These are phyloP conservation scores for Raddia guianensis DNA, from an alignment of 176 grass and related monocot species.

Conservation along the genomic window DNA sequence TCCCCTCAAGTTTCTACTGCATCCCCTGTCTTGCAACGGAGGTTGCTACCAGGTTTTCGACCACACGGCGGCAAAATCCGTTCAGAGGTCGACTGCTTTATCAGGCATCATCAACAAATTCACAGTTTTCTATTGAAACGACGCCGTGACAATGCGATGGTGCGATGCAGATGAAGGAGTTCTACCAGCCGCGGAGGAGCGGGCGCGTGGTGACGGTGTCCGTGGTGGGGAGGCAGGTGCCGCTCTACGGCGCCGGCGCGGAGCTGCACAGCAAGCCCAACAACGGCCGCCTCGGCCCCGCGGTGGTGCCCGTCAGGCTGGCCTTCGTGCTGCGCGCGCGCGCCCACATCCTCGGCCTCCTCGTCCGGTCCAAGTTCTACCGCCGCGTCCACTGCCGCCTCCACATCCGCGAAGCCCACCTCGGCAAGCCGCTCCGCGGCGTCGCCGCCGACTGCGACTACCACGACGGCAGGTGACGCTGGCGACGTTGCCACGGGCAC, in stretches of 20 bases:
- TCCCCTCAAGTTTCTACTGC: no score
- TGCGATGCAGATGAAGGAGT: constrained; percentile 79
- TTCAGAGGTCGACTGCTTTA: neutral
- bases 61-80: neutral
- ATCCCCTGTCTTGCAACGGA: no score
- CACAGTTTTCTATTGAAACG: no score
- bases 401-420: constrained; percentile 52
- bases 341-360: constrained; percentile 83
- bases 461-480: constrained; percentile 58
- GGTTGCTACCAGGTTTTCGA: neutral
- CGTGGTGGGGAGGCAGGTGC: constrained; percentile 76
- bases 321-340: constrained; percentile 71
- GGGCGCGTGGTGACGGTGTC: constrained; percentile 63
- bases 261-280: constrained; percentile 75
- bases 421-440: constrained; percentile 53
- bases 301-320: constrained; percentile 70
- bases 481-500: neutral
- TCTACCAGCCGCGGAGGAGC: constrained; percentile 79
- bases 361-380: constrained; percentile 97
- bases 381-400: constrained; percentile 62
- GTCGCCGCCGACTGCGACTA: constrained; percentile 59
- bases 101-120: neutral
- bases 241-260: constrained; percentile 85
- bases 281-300: constrained; percentile 62
- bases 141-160: neutral